Conservation (phyloP, 352 stramenopile genomes). For the Phytopythium montanum region DNA sequence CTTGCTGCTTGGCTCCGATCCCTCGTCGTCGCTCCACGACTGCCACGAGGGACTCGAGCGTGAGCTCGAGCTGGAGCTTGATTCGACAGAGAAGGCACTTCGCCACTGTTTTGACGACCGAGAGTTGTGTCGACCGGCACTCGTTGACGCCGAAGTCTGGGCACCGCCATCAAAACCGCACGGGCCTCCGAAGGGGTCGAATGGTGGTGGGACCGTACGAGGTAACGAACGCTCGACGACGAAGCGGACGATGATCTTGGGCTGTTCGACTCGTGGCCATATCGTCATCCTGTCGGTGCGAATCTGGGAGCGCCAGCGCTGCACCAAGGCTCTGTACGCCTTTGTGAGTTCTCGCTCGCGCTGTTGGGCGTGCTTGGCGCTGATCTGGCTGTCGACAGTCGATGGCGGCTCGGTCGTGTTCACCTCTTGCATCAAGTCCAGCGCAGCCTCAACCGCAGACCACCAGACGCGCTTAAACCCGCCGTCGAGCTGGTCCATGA, state of each 20-base stretch:
- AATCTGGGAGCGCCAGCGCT: constrained; percentile 18
- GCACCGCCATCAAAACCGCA: neutral
- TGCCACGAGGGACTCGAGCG: too few species aligned
- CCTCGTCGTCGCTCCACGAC: too few species aligned
- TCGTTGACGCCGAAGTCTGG: too few species aligned
- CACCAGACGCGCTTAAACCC: constrained; percentile 22
- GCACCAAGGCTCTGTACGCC: constrained; percentile 18
- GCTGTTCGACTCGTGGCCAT: constrained; percentile 5
- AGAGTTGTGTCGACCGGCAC: too few species aligned
- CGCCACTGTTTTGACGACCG: too few species aligned
- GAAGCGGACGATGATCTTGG: constrained; percentile 10
- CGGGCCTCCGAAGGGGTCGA: neutral
- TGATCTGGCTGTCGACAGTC: neutral
- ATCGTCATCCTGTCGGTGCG: constrained; percentile 14
- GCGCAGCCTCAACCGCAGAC: constrained; percentile 15
- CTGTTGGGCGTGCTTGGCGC: constrained; percentile 4
- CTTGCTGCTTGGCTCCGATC: too few species aligned
- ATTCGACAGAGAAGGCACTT: too few species aligned
- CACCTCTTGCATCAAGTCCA: constrained; percentile 4
- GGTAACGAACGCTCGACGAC: constrained; percentile 11
- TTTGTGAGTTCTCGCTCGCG: constrained; percentile 19
- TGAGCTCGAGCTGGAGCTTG: too few species aligned
- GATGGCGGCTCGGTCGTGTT: too few species aligned
- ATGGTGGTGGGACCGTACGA: neutral
- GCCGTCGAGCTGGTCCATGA: constrained; percentile 19